A percentile compares a stretch with the other conserved stretches of the same genome.
Conservation (phyloP, 768 basidiomycete species). For the Pleurotus djamor region DNA sequence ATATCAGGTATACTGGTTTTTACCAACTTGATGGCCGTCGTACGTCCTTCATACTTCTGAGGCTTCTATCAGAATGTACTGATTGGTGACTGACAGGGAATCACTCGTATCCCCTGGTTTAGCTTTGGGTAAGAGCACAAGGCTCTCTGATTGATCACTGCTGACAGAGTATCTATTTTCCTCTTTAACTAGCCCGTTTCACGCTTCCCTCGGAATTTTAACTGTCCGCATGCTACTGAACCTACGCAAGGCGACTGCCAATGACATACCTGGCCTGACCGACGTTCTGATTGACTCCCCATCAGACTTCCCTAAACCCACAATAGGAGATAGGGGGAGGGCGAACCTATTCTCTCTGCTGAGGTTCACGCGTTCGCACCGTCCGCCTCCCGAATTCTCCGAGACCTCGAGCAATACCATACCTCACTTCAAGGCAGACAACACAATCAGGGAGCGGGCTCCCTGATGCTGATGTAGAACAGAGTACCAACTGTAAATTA, state of each 20-base stretch:
- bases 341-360: no score
- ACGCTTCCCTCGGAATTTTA: conserved; percentile 44
- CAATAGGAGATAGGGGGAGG: no score
- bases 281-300: neutral
- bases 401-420: no score
- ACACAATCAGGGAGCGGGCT: no score
- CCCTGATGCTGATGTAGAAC: no score
- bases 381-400: no score
- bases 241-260: conserved; percentile 32
- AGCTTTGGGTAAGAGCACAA: conserved; percentile 30
- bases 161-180: neutral
- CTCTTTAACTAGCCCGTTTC: conserved; percentile 33
- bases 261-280: neutral
- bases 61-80: no score
- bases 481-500: no score
- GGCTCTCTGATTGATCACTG: neutral
- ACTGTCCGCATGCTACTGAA: conserved; percentile 47
- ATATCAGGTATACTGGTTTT: conserved; percentile 36
- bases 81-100: conserved; percentile 20
- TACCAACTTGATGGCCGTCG: conserved; percentile 46
- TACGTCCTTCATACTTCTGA: conserved; percentile 12
- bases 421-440: no score
- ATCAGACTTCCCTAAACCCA: neutral
- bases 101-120: conserved; percentile 47
- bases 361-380: no score